These are phyloP conservation scores for Leucaena leucocephala DNA, from an alignment of 306 rosid species.

Conservation along the genomic window DNA sequence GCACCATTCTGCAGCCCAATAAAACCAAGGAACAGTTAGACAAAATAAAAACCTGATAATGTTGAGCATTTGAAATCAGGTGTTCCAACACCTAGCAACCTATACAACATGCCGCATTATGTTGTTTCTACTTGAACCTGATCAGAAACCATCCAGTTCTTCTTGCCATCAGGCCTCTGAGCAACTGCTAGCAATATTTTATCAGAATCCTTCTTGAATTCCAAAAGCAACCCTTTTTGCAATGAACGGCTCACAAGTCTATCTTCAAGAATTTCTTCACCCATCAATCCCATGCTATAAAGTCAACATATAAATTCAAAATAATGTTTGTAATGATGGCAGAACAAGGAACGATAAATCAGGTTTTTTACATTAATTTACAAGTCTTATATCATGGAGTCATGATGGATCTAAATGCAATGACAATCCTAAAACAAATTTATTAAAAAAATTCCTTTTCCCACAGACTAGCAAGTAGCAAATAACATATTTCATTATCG, in stretches of 20 bases:
- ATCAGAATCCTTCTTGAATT: conserved; percentile 92
- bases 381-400: not conserved
- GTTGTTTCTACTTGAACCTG: conserved; percentile 94
- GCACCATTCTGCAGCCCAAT: conserved; percentile 75
- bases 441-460: no score
- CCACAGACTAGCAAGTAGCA: no score
- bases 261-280: conserved; percentile 68
- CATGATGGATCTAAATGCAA: no score
- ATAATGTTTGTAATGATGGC: conserved; percentile 25
- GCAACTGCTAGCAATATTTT: conserved; percentile 81
- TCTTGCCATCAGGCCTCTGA: conserved; percentile 95
- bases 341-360: conserved; percentile 28
- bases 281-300: conserved; percentile 56
- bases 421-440: no score
- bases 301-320: conserved; percentile 28
- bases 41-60: conserved; percentile 18
- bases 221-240: conserved; percentile 78
- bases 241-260: conserved; percentile 63
- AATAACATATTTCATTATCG: no score
- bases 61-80: conserved; percentile 38
- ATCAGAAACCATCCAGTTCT: conserved; percentile 99
- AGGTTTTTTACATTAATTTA: conserved; percentile 16
- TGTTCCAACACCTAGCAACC: conserved; percentile 85
- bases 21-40: conserved; percentile 42
- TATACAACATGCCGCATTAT: conserved; percentile 80